These are phyloP conservation scores for Boletus huronensis DNA, from an alignment of 768 basidiomycete genomes.

Conservation along the genomic window DNA sequence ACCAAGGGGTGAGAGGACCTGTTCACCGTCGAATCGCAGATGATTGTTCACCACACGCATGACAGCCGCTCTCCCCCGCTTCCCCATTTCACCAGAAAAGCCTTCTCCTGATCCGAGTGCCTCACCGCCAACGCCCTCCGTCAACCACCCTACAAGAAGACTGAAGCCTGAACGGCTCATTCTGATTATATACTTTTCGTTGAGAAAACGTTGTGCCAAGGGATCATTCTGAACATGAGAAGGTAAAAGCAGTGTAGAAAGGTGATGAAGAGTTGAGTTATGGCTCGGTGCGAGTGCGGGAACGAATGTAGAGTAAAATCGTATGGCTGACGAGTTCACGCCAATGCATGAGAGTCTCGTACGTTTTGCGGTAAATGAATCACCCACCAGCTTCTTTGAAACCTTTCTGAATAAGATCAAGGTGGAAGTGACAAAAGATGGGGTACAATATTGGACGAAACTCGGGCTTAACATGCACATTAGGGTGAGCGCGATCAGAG, in stretches of 20 bases:
- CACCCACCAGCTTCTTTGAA: slow-evolving; percentile 84
- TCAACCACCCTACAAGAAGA: slow-evolving; percentile 92
- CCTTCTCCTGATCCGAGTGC: slow-evolving; percentile 76
- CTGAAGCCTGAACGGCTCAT: slow-evolving; percentile 92
- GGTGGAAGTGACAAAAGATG: slow-evolving; percentile 95
- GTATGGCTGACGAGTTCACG: slow-evolving; percentile 49
- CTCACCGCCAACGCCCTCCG: slow-evolving; percentile 86
- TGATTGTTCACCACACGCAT: slow-evolving; percentile 95
- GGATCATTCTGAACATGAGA: slow-evolving; percentile 83
- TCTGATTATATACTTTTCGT: slow-evolving; percentile 85
- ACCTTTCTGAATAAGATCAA: slow-evolving; percentile 88
- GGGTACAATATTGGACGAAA: slow-evolving; percentile 92
- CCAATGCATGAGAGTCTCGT: slow-evolving; percentile 5
- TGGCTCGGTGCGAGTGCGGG: slow-evolving; percentile 64
- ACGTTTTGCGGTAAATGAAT: neutral
- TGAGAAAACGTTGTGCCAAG: slow-evolving; percentile 77
- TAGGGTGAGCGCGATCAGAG: slow-evolving; percentile 1
- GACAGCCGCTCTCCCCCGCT: slow-evolving; percentile 82
- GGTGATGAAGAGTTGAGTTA: slow-evolving; percentile 63
- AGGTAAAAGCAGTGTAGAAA: slow-evolving; percentile 78
- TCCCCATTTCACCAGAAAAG: slow-evolving; percentile 76
- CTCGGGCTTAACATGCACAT: slow-evolving; percentile 62
- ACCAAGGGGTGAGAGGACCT: neutral
- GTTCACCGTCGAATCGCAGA: slow-evolving; percentile 81
- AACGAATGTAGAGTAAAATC: slow-evolving; percentile 73